Percentiles rank a stretch among this genome's conserved stretches.
Conservation (phyloP, 2,329 filamentous ascomycete genomes). For the Tympanopsis confertula region DNA sequence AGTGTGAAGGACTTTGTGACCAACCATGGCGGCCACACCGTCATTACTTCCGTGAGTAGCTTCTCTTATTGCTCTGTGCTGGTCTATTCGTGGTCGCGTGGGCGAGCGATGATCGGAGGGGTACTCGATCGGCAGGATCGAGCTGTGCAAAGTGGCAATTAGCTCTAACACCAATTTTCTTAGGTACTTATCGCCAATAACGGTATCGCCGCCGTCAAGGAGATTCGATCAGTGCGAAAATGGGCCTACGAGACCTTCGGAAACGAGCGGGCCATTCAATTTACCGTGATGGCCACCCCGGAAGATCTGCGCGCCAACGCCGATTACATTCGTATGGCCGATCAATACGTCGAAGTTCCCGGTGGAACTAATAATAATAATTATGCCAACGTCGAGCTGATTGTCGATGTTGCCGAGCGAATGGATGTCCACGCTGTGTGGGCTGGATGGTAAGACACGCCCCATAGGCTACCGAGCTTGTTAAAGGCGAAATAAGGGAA, state of each 20-base stretch:
- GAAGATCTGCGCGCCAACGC: constrained; percentile 96
- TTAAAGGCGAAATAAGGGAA: constrained; percentile 4
- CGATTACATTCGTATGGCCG: constrained; percentile 98
- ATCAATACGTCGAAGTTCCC: constrained; percentile 97
- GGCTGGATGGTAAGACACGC: constrained; percentile 75
- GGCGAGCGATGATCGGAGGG: too few species aligned
- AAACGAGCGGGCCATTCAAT: constrained; percentile 95
- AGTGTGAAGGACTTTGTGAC: constrained; percentile 95
- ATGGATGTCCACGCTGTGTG: constrained; percentile 98
- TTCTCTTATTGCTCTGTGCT: background rate
- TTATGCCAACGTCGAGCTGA: constrained; percentile 98
- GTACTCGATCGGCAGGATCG: too few species aligned
- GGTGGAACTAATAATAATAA: constrained; percentile 99
- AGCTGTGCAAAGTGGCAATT: too few species aligned
- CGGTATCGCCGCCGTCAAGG: constrained; percentile 98
- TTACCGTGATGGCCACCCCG: constrained; percentile 98
- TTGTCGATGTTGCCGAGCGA: constrained; percentile 95
- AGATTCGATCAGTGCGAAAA: constrained; percentile 98
- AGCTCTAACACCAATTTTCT: too few species aligned
- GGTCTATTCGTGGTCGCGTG: background rate
- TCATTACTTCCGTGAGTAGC: constrained; percentile 82
- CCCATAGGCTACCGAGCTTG: background rate
- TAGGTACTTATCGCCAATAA: constrained; percentile 99
- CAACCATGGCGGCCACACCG: constrained; percentile 81
- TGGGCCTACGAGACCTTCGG: constrained; percentile 99